Percentiles rank a stretch among this genome's conserved stretches.
phyloP scores from a whole-genome alignment of 768 basidiomycete species.

The Trametes cingulata region DNA sequence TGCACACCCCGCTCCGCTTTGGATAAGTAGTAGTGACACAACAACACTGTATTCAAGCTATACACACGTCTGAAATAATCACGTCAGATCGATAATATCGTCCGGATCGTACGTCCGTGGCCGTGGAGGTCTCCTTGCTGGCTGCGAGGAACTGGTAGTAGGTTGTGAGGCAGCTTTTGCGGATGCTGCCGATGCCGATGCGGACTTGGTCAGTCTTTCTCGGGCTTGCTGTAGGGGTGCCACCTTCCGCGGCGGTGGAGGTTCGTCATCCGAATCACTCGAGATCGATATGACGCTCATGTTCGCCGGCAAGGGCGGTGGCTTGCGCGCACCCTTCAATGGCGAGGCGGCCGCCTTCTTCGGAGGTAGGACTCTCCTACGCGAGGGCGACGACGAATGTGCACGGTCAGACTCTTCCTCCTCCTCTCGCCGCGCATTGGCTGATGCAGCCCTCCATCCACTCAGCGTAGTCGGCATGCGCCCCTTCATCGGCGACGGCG shows the following conservation, averaged over 20 bases:
- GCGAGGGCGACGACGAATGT: conserved; percentile 29
- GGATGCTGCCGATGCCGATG: not conserved
- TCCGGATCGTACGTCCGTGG: conserved; percentile 23
- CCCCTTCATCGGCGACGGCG: conserved; percentile 12
- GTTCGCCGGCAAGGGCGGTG: conserved; percentile 14
- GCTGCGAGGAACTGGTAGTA: not conserved
- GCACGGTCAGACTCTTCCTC: conserved; percentile 19
- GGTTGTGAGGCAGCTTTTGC: not conserved
- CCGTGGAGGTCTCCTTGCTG: not conserved
- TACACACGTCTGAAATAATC: conserved; percentile 6
- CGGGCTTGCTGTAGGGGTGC: conserved; percentile 31
- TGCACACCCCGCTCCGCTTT: conserved; percentile 3
- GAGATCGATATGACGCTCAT: conserved; percentile 39
- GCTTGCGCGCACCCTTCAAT: not conserved
- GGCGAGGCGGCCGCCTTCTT: not conserved
- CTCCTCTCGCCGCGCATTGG: not conserved
- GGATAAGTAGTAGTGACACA: conserved; percentile 19
- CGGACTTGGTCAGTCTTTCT: conserved; percentile 12
- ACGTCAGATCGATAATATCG: conserved; percentile 47
- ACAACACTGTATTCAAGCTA: conserved; percentile 3
- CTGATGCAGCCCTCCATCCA: not conserved
- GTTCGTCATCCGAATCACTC: conserved; percentile 37
- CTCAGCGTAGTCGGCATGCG: not conserved
- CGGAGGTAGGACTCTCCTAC: not conserved
- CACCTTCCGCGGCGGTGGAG: not conserved